Percentiles rank a stretch among this genome's conserved stretches.
Conservation (phyloP, 805 yeast species). For the Barnettozyma vustinii region DNA sequence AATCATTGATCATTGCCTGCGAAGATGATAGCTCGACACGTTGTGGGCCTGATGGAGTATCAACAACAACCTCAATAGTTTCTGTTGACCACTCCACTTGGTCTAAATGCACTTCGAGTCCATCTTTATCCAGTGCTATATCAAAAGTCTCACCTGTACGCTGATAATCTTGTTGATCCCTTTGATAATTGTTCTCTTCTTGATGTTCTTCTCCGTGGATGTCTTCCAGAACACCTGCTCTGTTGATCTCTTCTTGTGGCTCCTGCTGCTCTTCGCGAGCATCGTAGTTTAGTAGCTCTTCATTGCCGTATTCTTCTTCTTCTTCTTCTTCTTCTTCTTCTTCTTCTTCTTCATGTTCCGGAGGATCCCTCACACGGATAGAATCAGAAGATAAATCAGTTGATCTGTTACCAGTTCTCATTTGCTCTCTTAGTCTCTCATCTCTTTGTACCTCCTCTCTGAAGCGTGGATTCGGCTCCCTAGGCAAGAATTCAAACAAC, state of each 20-base stretch:
- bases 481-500: conserved; percentile 27
- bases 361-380: conserved; percentile 3
- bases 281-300: neutral
- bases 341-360: neutral
- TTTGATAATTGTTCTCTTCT: too few species aligned
- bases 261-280: neutral
- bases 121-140: conserved; percentile 15
- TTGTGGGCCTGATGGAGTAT: conserved; percentile 12
- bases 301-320: neutral
- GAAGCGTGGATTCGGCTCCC: conserved; percentile 26
- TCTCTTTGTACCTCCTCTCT: conserved; percentile 22
- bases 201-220: neutral
- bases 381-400: neutral
- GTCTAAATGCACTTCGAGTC: conserved; percentile 18
- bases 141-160: neutral
- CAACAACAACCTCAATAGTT: conserved; percentile 13
- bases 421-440: conserved; percentile 19
- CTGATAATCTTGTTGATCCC: neutral
- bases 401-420: conserved; percentile 8
- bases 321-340: neutral
- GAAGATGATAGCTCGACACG: conserved; percentile 20
- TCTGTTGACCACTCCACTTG: conserved; percentile 9
- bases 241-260: neutral
- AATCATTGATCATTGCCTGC: conserved; percentile 22
- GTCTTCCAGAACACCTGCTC: neutral